A percentile compares a stretch with the other conserved stretches of the same genome.
Evolutionary conservation across 805 yeast species (phyloP).

Genomic region (Saccharomycopsis lassenensis): DNA sequence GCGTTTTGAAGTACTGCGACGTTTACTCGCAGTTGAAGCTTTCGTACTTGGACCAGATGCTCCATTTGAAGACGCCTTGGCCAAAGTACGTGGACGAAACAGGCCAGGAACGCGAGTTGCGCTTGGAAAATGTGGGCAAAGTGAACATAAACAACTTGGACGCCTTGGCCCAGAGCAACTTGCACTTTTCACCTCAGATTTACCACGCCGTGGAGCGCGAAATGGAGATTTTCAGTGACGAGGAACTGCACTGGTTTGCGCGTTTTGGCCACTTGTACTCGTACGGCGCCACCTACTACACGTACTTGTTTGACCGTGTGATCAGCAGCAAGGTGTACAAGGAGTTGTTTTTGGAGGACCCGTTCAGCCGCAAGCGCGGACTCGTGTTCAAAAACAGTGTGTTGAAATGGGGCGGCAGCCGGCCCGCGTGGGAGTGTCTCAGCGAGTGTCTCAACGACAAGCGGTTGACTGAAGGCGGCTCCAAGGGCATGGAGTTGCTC

Average conservation of each 20-base stretch:
- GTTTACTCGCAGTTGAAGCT: constrained; percentile 78
- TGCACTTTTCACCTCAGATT: constrained; percentile 22
- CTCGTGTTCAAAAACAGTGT: constrained; percentile 59
- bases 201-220: constrained; percentile 58
- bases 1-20: constrained; percentile 55
- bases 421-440: constrained; percentile 79
- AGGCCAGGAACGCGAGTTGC: too few species aligned
- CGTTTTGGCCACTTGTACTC: constrained; percentile 88
- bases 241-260: constrained; percentile 79
- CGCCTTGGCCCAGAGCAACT: constrained; percentile 7
- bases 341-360: constrained; percentile 57
- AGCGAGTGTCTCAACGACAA: constrained; percentile 67
- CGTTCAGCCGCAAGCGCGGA: constrained; percentile 66
- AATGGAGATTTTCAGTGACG: constrained; percentile 54
- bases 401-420: constrained; percentile 87
- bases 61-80: constrained; percentile 39
- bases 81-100: too few species aligned
- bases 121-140: too few species aligned
- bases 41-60: constrained; percentile 77
- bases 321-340: constrained; percentile 82
- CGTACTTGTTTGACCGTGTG: constrained; percentile 84
- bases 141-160: too few species aligned
- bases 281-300: constrained; percentile 89
- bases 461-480: constrained; percentile 53
- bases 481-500: constrained; percentile 52